Percentiles rank a stretch among this genome's conserved stretches.
Conservation (phyloP, 768 basidiomycete species). For the Tricholoma sp. region DNA sequence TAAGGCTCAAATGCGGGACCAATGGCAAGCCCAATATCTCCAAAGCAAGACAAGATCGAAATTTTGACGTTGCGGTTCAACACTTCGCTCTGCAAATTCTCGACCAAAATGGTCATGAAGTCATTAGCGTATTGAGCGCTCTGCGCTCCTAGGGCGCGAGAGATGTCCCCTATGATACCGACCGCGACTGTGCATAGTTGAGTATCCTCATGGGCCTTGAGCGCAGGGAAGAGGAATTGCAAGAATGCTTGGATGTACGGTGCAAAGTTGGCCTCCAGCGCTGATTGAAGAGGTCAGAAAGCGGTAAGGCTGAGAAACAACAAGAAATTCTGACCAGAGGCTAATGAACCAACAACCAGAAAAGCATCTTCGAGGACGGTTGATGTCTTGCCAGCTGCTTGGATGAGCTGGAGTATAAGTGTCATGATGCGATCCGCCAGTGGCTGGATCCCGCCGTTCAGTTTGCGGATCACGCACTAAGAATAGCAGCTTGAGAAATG, state of each 20-base stretch:
- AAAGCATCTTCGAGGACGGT: constrained; percentile 96
- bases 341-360: constrained; percentile 85
- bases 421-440: constrained; percentile 96
- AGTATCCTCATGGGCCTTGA: constrained; percentile 91
- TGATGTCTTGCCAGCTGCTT: constrained; percentile 85
- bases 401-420: constrained; percentile 77
- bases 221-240: constrained; percentile 81
- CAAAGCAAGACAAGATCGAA: constrained; percentile 91
- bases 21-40: constrained; percentile 93
- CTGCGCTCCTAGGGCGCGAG: constrained; percentile 87
- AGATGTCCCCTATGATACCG: constrained; percentile 92
- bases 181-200: constrained; percentile 95
- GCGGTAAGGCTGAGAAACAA: not conserved
- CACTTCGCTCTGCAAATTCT: constrained; percentile 86
- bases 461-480: constrained; percentile 81
- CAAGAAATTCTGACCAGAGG: constrained; percentile 45
- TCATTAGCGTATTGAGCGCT: constrained; percentile 76
- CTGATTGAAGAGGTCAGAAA: constrained; percentile 25
- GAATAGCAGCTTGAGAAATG: constrained; percentile 2
- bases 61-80: constrained; percentile 95
- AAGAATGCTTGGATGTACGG: constrained; percentile 85
- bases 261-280: constrained; percentile 72
- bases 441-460: constrained; percentile 77
- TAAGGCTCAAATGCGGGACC: constrained; percentile 84
- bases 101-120: constrained; percentile 90